Evolutionary conservation across 495 filamentous ascomycete species (phyloP).

Genomic region (Lichenothelia convexa): DNA sequence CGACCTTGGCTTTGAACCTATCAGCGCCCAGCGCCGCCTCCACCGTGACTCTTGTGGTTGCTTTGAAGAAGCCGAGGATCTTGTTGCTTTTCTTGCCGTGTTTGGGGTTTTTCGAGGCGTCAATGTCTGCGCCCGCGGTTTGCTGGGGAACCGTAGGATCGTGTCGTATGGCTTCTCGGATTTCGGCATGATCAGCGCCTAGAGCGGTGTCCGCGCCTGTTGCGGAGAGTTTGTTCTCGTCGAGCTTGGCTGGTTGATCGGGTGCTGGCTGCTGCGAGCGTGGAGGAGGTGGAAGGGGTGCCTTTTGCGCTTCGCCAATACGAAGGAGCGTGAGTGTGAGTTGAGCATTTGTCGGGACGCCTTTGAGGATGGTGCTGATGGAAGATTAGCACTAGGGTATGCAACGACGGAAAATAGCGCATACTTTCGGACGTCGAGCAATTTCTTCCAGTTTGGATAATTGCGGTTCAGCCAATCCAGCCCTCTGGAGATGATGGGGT

Average conservation of each 20-base stretch:
- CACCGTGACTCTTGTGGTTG: conserved; percentile 46
- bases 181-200: conserved; percentile 32
- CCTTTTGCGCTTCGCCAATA: conserved; percentile 66
- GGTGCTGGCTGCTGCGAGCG: conserved; percentile 34
- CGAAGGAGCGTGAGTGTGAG: conserved; percentile 71
- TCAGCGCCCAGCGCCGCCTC: conserved; percentile 53
- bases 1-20: conserved; percentile 44
- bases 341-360: conserved; percentile 79
- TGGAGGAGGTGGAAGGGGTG: conserved; percentile 67
- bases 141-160: conserved; percentile 19
- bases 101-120: conserved; percentile 22
- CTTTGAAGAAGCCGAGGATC: conserved; percentile 49
- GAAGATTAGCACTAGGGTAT: not conserved
- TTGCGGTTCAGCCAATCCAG: conserved; percentile 43
- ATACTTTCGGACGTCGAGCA: conserved; percentile 51
- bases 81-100: conserved; percentile 27
- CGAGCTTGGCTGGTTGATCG: conserved; percentile 27
- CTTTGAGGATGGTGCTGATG: conserved; percentile 52
- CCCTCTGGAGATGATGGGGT: conserved; percentile 45
- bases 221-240: conserved; percentile 26
- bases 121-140: conserved; percentile 20
- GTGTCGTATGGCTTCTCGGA: conserved; percentile 26
- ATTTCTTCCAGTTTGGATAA: conserved; percentile 57
- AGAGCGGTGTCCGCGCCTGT: conserved; percentile 24
- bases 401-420: not conserved